Conservation (phyloP, 2,329 filamentous ascomycete genomes). For the Ambrosiella cleistominuta region DNA sequence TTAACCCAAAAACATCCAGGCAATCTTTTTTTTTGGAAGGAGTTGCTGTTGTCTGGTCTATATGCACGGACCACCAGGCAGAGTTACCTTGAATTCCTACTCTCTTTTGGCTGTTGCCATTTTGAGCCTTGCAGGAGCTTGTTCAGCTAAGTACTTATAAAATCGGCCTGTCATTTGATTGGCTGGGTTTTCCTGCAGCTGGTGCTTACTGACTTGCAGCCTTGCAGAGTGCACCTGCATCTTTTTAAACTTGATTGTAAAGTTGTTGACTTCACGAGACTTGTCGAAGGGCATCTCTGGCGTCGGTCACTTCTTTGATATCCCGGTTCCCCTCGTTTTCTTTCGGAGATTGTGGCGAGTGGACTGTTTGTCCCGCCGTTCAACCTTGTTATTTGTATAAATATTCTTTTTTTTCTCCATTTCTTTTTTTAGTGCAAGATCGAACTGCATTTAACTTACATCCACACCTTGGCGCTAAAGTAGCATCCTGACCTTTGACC, state of each 20-base stretch:
- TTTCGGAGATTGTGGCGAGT: background rate
- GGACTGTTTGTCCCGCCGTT: background rate
- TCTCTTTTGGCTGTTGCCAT: slow-evolving; percentile 10
- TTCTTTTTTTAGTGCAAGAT: background rate
- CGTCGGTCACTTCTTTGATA: no score
- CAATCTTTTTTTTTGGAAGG: slow-evolving; percentile 9
- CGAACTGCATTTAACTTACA: no score
- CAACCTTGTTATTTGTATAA: background rate
- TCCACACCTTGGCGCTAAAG: no score
- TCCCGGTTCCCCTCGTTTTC: no score
- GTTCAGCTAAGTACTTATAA: slow-evolving; percentile 5
- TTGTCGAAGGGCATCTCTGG: no score
- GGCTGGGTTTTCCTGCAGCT: background rate
- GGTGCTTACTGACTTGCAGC: slow-evolving; percentile 4
- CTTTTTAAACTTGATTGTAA: background rate
- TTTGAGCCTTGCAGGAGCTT: slow-evolving; percentile 12
- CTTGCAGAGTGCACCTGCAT: slow-evolving; percentile 5
- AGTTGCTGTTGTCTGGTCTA: slow-evolving; percentile 10
- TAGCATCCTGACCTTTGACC: background rate
- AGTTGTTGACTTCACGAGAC: background rate
- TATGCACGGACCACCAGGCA: slow-evolving; percentile 10
- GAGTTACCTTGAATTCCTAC: slow-evolving; percentile 4
- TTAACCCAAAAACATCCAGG: background rate
- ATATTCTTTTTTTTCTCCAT: background rate
- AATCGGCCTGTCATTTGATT: slow-evolving; percentile 9